Conservation (phyloP, 1,139 yeast species). For the Nakaseomyces glabratus region DNA sequence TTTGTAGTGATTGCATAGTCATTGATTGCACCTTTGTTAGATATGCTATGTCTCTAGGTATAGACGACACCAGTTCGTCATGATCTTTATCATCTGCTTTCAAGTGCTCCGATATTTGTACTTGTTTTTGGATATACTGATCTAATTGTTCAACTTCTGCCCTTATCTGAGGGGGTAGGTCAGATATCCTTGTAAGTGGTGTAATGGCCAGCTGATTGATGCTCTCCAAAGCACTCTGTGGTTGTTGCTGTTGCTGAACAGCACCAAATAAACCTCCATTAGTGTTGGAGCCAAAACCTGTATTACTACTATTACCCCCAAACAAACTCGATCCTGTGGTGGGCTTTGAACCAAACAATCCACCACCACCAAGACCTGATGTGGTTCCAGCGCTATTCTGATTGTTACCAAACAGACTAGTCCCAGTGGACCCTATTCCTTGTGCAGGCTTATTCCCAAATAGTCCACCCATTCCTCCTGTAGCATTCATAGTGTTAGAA, state of each 20-base stretch:
- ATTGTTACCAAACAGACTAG: slow-evolving; percentile 33
- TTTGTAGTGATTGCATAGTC: slow-evolving; percentile 58
- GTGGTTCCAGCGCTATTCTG: slow-evolving; percentile 12
- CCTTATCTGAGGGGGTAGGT: slow-evolving; percentile 66
- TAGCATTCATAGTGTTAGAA: slow-evolving; percentile 24
- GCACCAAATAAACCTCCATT: slow-evolving; percentile 11
- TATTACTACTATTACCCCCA: slow-evolving; percentile 26
- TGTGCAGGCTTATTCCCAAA: slow-evolving; percentile 27
- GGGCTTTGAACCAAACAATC: slow-evolving; percentile 26
- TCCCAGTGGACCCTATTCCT: slow-evolving; percentile 17
- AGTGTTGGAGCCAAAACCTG: slow-evolving; percentile 13
- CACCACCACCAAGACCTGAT: slow-evolving; percentile 19
- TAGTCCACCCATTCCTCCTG: slow-evolving; percentile 26
- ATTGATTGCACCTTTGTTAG: slow-evolving; percentile 54
- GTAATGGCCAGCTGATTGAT: slow-evolving; percentile 47
- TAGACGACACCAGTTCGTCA: slow-evolving; percentile 59
- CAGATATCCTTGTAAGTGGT: slow-evolving; percentile 81
- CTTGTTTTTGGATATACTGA: slow-evolving; percentile 75
- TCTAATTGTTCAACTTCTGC: slow-evolving; percentile 76
- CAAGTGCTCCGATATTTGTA: slow-evolving; percentile 70
- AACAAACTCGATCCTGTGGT: slow-evolving; percentile 17
- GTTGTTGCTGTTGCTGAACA: slow-evolving; percentile 33
- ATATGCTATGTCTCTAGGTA: slow-evolving; percentile 78
- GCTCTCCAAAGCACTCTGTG: slow-evolving; percentile 30
- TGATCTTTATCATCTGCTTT: slow-evolving; percentile 58